Evolutionary conservation across 1,284 basidiomycete genomes (phyloP).

Genomic region (Malassezia globosa): DNA sequence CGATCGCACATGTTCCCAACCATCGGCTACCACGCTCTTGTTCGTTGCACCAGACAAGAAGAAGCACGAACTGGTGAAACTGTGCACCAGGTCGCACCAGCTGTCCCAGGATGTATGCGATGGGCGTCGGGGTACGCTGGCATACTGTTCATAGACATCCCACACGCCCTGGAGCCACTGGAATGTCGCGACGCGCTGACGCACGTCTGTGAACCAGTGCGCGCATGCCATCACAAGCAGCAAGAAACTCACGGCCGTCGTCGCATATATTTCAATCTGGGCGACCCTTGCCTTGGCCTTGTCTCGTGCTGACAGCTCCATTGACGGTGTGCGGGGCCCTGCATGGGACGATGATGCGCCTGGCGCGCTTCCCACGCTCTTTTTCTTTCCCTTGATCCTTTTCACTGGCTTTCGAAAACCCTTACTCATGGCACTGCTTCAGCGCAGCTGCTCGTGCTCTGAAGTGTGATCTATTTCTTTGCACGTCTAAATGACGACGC

Average conservation of each 20-base stretch:
- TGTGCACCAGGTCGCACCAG: constrained; percentile 1
- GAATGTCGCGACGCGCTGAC: neutral
- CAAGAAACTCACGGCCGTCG: neutral
- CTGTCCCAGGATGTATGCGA: neutral
- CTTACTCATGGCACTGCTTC: too few species aligned
- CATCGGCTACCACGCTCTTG: neutral
- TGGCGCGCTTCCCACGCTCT: too few species aligned
- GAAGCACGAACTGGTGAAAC: constrained; percentile 6
- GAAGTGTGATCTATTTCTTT: too few species aligned
- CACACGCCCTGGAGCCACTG: neutral
- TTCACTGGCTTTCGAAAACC: neutral
- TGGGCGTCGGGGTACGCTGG: too few species aligned
- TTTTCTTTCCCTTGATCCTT: neutral
- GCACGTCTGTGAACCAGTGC: neutral
- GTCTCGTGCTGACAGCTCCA: too few species aligned
- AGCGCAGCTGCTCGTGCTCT: too few species aligned
- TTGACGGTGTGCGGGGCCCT: too few species aligned
- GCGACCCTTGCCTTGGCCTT: too few species aligned
- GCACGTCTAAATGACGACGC: too few species aligned
- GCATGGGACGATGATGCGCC: too few species aligned
- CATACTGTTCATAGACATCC: too few species aligned
- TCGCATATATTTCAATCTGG: neutral
- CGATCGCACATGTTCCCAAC: neutral
- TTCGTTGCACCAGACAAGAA: constrained; percentile 3
- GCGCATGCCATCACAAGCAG: neutral